Conservation (phyloP, 208 protist genomes). For the Leishmania guyanensis region DNA sequence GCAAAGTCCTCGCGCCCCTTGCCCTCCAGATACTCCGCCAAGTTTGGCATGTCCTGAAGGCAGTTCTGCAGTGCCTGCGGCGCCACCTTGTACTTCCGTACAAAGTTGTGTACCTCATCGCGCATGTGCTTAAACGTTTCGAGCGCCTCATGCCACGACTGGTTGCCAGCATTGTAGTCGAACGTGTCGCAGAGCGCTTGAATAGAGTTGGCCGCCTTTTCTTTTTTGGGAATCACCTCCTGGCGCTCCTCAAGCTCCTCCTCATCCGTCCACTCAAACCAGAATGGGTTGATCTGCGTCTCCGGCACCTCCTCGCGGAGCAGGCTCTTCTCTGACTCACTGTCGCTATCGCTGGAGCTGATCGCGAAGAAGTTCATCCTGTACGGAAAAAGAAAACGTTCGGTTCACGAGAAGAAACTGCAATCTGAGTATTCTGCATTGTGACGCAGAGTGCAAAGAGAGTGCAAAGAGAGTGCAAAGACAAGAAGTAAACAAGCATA, state of each 20-base stretch:
- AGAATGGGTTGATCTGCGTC: conserved; percentile 65
- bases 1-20: conserved; percentile 54
- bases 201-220: conserved; percentile 61
- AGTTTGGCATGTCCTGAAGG: conserved; percentile 53
- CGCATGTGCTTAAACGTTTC: conserved; percentile 44
- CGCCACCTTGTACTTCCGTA: conserved; percentile 47
- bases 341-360: conserved; percentile 62
- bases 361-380: conserved; percentile 42
- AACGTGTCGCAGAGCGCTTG: conserved; percentile 52
- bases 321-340: conserved; percentile 49
- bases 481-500: not conserved
- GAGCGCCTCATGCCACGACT: conserved; percentile 36
- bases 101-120: conserved; percentile 23
- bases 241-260: conserved; percentile 66
- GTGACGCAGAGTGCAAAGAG: not conserved
- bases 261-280: conserved; percentile 79
- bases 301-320: conserved; percentile 49
- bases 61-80: conserved; percentile 50
- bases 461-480: not conserved
- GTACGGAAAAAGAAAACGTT: not conserved
- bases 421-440: not conserved
- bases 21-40: conserved; percentile 45
- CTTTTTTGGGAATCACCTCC: conserved; percentile 57
- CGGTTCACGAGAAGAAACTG: not conserved
- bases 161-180: conserved; percentile 51